Percentiles rank a stretch among this genome's conserved stretches.
These are phyloP conservation scores for Boletus sensibilis DNA, from an alignment of 768 basidiomycete species.

Conservation along the genomic window DNA sequence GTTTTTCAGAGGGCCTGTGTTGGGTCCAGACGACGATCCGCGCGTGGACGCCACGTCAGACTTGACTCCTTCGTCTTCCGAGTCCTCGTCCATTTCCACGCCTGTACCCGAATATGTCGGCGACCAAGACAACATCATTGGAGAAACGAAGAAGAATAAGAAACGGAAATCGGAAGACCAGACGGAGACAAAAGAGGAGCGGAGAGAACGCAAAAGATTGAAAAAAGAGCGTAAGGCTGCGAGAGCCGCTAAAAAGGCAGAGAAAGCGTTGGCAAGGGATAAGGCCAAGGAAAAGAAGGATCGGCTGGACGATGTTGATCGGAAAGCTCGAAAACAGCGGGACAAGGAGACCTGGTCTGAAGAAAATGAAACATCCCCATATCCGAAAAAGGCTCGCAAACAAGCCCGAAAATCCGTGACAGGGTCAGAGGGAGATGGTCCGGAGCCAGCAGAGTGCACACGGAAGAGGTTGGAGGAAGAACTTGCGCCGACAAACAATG, in stretches of 20 bases:
- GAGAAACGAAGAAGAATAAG: not conserved
- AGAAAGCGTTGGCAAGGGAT: constrained; percentile 1
- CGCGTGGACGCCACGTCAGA: not conserved
- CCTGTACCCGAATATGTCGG: not conserved
- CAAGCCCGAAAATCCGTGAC: constrained; percentile 7
- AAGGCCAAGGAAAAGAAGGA: not conserved
- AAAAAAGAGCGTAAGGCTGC: constrained; percentile 24
- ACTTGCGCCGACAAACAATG: not conserved
- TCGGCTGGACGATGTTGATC: not conserved
- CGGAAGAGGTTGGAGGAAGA: not conserved
- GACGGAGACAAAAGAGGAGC: constrained; percentile 18
- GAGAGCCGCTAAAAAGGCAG: constrained; percentile 13
- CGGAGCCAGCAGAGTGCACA: not conserved
- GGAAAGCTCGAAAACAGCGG: not conserved
- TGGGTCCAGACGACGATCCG: constrained; percentile 45
- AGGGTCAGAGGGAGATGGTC: constrained; percentile 5
- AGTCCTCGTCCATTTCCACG: not conserved
- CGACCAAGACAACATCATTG: not conserved
- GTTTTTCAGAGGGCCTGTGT: constrained; percentile 77
- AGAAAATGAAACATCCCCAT: not conserved
- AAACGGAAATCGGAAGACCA: constrained; percentile 12
- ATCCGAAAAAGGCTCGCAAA: constrained; percentile 8
- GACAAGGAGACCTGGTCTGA: not conserved
- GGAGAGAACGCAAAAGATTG: constrained; percentile 23
- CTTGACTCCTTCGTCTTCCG: not conserved